Percentiles rank a stretch among this genome's conserved stretches.
Evolutionary conservation across 371 early-diverging fungal genomes (phyloP).

Genomic region (Rhizopus stolonifer): DNA sequence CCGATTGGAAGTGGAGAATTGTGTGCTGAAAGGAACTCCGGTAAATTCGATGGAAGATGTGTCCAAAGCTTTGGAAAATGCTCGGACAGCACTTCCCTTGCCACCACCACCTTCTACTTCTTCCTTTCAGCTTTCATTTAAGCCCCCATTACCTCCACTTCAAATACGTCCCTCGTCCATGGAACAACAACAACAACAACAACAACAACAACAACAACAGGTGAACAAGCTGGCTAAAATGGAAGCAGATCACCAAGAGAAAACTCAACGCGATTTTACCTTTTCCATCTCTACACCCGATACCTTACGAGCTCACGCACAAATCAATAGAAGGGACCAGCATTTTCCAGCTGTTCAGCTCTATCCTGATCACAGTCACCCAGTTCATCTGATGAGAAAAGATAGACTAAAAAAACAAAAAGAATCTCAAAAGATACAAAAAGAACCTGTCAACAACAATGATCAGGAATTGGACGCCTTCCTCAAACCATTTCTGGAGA

Average conservation of each 20-base stretch:
- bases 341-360: slow-evolving; percentile 14
- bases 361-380: slow-evolving; percentile 22
- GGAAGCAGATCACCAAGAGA: background rate
- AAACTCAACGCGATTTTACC: slow-evolving; percentile 13
- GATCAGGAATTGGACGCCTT: background rate
- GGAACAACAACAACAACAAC: background rate
- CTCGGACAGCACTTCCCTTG: background rate
- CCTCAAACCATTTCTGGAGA: slow-evolving; percentile 1
- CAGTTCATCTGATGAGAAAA: slow-evolving; percentile 12
- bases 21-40: slow-evolving; percentile 42
- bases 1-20: slow-evolving; percentile 33
- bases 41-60: background rate
- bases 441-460: background rate
- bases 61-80: background rate
- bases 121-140: background rate
- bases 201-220: background rate
- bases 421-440: too few species aligned
- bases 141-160: slow-evolving; percentile 6
- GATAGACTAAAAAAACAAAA: background rate
- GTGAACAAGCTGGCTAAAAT: background rate
- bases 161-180: slow-evolving; percentile 12
- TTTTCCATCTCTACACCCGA: slow-evolving; percentile 24
- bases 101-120: background rate
- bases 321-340: background rate
- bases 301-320: slow-evolving; percentile 7